A percentile compares a stretch with the other conserved stretches of the same genome.
Conservation (phyloP, 371 early-diverging fungal genomes). For the Dichotomocladium elegans region DNA sequence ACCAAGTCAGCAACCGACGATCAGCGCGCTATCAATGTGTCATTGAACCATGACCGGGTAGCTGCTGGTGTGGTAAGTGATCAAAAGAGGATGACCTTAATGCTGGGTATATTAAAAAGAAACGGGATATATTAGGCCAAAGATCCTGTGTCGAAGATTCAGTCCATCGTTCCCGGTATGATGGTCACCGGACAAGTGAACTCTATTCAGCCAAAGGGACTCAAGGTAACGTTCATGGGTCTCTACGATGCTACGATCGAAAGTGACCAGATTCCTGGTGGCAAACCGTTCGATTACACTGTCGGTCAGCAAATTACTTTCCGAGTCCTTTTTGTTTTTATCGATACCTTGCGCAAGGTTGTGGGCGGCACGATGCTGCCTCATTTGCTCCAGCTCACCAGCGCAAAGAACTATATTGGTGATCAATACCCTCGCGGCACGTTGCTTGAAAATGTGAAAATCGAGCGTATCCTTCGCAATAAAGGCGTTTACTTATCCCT, state of each 20-base stretch:
- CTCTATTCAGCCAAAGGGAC: slow-evolving; percentile 51
- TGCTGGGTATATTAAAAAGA: too few species aligned
- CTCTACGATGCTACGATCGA: slow-evolving; percentile 60
- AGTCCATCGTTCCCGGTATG: slow-evolving; percentile 64
- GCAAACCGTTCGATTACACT: slow-evolving; percentile 36
- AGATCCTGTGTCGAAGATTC: slow-evolving; percentile 49
- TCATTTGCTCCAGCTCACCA: slow-evolving; percentile 43
- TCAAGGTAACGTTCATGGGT: slow-evolving; percentile 65
- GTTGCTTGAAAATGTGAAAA: slow-evolving; percentile 51
- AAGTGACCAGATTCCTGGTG: slow-evolving; percentile 52
- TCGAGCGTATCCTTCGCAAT: slow-evolving; percentile 46
- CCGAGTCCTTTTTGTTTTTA: slow-evolving; percentile 59
- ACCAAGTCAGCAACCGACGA: slow-evolving; percentile 38
- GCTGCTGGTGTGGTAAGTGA: slow-evolving; percentile 43
- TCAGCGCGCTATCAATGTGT: slow-evolving; percentile 56
- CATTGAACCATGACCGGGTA: slow-evolving; percentile 52
- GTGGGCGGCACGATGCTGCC: slow-evolving; percentile 60
- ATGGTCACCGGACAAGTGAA: slow-evolving; percentile 54
- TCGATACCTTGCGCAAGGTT: slow-evolving; percentile 41
- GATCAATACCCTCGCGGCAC: slow-evolving; percentile 52
- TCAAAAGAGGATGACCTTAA: too few species aligned
- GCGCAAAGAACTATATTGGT: slow-evolving; percentile 13
- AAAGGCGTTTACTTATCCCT: slow-evolving; percentile 56
- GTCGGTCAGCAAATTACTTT: slow-evolving; percentile 52
- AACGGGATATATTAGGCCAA: too few species aligned